These are phyloP conservation scores for Leccinum ambiguum DNA, from an alignment of 1,284 basidiomycete species.

Conservation along the genomic window DNA sequence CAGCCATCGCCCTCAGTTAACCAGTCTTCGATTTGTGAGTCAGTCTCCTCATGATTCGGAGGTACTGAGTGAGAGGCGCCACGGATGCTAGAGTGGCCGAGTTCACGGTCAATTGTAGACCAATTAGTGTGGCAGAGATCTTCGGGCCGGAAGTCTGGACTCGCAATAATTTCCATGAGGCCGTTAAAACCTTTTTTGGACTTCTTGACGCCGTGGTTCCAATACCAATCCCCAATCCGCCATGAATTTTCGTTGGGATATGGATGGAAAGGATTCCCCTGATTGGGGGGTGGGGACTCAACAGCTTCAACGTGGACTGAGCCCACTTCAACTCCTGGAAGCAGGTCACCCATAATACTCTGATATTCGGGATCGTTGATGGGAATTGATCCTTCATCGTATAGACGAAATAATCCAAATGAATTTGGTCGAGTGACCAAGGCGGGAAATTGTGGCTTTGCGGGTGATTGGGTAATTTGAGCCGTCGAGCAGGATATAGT, in stretches of 20 bases:
- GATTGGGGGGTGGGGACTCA: background rate
- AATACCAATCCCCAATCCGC: no score
- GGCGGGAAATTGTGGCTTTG: background rate
- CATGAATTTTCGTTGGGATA: no score
- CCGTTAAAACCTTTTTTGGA: background rate
- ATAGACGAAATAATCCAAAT: no score
- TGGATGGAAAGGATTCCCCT: background rate
- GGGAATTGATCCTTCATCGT: no score
- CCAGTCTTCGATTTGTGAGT: background rate
- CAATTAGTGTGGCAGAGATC: background rate
- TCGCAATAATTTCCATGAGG: background rate
- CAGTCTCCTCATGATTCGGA: background rate
- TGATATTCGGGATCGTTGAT: background rate
- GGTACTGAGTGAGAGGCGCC: background rate
- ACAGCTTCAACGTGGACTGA: background rate
- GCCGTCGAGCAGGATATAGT: background rate
- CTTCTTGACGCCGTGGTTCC: background rate
- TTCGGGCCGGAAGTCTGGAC: background rate
- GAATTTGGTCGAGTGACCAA: background rate
- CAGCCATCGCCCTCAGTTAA: background rate
- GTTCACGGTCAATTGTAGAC: background rate
- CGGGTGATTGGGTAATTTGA: background rate
- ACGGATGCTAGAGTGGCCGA: background rate
- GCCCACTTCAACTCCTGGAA: background rate
- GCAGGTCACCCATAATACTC: background rate